These are phyloP conservation scores for Ascochyta clinopodiicola DNA, from an alignment of 2,329 filamentous ascomycete genomes.

Conservation along the genomic window DNA sequence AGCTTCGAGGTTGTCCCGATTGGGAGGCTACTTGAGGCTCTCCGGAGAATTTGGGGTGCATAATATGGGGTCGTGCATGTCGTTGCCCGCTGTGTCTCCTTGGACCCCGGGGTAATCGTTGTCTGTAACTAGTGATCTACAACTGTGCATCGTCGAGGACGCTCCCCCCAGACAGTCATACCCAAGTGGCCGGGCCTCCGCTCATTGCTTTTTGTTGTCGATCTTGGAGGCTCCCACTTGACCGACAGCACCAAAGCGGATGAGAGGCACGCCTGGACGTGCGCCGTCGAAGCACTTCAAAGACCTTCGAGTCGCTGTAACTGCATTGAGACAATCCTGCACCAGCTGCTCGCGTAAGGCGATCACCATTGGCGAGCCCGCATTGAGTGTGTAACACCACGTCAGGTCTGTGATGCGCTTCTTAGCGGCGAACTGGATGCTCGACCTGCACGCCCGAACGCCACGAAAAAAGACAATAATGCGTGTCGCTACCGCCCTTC, in stretches of 20 bases:
- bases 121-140: constrained; percentile 18
- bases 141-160: constrained; percentile 9
- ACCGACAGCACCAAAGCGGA: background rate
- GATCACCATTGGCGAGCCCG: constrained; percentile 13
- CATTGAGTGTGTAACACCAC: constrained; percentile 19
- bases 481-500: constrained; percentile 27
- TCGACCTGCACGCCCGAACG: constrained; percentile 30
- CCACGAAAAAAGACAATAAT: constrained; percentile 34
- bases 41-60: constrained; percentile 9
- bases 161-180: constrained; percentile 10
- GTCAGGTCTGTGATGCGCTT: constrained; percentile 14
- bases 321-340: constrained; percentile 19
- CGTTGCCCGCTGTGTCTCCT: background rate
- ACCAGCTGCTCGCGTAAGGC: constrained; percentile 11
- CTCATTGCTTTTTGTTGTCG: constrained; percentile 15
- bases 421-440: constrained; percentile 21
- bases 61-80: constrained; percentile 7
- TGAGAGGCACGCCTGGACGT: background rate
- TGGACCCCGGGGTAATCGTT: constrained; percentile 8
- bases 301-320: constrained; percentile 12
- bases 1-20: background rate
- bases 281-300: constrained; percentile 1
- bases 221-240: background rate
- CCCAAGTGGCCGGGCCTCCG: constrained; percentile 8
- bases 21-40: constrained; percentile 13